phyloP scores from a whole-genome alignment of 768 basidiomycete genomes.

The Suillus bovinus region DNA sequence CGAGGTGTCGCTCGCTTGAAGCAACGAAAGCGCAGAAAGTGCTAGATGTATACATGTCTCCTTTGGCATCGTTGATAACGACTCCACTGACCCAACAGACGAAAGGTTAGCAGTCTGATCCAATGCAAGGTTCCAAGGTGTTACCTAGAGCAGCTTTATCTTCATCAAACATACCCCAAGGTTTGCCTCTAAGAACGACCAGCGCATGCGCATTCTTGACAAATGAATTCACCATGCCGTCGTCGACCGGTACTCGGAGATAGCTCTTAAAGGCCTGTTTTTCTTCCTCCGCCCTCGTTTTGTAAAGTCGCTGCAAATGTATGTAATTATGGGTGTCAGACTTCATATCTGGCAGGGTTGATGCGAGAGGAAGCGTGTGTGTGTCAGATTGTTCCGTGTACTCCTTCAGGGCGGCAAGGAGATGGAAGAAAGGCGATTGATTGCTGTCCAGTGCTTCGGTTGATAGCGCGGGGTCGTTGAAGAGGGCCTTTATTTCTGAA shows the following conservation, averaged over 20 bases:
- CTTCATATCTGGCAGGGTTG: conserved; percentile 95
- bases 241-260: conserved; percentile 46
- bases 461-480: conserved; percentile 57
- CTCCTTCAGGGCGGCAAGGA: conserved; percentile 69
- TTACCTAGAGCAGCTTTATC: conserved; percentile 52
- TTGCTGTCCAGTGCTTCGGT: conserved; percentile 39
- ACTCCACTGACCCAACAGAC: conserved; percentile 6
- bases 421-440: conserved; percentile 75
- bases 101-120: not conserved
- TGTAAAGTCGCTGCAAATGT: conserved; percentile 83
- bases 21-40: conserved; percentile 56
- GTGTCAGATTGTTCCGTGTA: conserved; percentile 58
- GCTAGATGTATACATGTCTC: conserved; percentile 72
- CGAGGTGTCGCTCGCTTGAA: conserved; percentile 27
- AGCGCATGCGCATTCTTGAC: conserved; percentile 81
- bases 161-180: conserved; percentile 57
- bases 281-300: conserved; percentile 71
- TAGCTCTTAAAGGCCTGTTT: conserved; percentile 55
- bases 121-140: conserved; percentile 12
- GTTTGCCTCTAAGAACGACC: conserved; percentile 61
- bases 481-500: conserved; percentile 61
- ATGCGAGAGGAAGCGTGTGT: conserved; percentile 77
- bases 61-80: conserved; percentile 46
- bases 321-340: conserved; percentile 84
- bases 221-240: conserved; percentile 64